Conservation (phyloP, 495 filamentous ascomycete species). For the Pyrenula massariospora region DNA sequence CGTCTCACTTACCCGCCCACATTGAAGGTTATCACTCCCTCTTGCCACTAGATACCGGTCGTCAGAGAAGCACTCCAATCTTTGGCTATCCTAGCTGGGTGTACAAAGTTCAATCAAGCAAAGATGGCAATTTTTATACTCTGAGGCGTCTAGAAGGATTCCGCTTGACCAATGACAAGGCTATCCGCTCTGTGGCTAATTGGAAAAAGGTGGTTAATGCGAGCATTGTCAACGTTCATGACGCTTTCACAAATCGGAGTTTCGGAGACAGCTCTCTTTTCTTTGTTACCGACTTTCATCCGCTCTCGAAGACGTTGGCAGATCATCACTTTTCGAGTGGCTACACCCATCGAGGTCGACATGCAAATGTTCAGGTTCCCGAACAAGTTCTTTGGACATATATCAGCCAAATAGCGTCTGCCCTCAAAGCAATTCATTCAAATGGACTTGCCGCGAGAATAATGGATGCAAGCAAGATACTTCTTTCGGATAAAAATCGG, state of each 20-base stretch:
- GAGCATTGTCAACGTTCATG: conserved; percentile 75
- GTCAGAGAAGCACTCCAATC: conserved; percentile 58
- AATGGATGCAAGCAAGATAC: conserved; percentile 72
- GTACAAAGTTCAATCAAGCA: conserved; percentile 86
- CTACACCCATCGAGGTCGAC: conserved; percentile 36
- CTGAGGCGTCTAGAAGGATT: conserved; percentile 78
- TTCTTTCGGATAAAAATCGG: conserved; percentile 60
- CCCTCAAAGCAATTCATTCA: conserved; percentile 73
- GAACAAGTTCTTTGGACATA: conserved; percentile 86
- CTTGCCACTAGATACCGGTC: conserved; percentile 74
- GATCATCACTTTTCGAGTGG: conserved; percentile 65
- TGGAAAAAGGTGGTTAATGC: conserved; percentile 83
- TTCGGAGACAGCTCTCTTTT: conserved; percentile 94
- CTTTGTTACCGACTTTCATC: conserved; percentile 88
- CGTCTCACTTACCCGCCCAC: conserved; percentile 56
- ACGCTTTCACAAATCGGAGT: conserved; percentile 83
- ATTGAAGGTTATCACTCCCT: conserved; percentile 85
- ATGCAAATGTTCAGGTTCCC: conserved; percentile 38
- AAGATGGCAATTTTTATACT: conserved; percentile 74
- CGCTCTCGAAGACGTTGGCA: conserved; percentile 75
- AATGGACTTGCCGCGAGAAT: conserved; percentile 72
- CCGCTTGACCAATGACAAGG: conserved; percentile 76
- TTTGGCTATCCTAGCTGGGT: conserved; percentile 87
- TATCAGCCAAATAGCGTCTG: conserved; percentile 83
- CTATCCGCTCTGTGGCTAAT: conserved; percentile 72